phyloP scores from a whole-genome alignment of 2,329 filamentous ascomycete genomes.

The Claviceps sp. region DNA sequence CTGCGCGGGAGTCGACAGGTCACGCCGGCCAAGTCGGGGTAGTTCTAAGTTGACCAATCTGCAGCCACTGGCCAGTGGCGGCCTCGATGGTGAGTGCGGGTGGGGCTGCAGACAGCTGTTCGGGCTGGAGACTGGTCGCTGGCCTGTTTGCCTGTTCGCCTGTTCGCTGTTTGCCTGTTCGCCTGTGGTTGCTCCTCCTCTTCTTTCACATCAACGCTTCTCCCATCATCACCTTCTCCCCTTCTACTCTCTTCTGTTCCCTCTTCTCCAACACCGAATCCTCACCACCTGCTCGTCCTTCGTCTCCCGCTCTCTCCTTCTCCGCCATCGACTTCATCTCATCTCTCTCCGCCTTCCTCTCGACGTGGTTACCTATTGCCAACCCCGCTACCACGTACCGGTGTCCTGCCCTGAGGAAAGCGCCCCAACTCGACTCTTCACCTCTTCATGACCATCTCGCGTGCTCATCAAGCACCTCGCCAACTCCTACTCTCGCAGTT shows the following conservation, averaged over 20 bases:
- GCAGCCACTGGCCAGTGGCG: background rate
- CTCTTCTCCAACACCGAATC: constrained; percentile 1
- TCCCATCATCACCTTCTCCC: constrained; percentile 4
- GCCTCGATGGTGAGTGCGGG: background rate
- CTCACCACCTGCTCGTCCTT: background rate
- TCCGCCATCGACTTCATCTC: background rate
- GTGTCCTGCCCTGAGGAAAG: background rate
- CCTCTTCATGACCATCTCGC: background rate
- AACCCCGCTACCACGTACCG: constrained; percentile 3
- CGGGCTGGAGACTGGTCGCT: background rate
- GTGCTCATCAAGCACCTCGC: background rate
- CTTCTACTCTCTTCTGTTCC: background rate
- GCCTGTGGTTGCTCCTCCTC: background rate
- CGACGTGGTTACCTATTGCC: background rate
- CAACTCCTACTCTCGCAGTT: background rate
- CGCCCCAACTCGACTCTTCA: background rate
- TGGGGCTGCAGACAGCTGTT: background rate
- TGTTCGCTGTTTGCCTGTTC: background rate
- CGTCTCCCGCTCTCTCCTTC: background rate
- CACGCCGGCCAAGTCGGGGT: too few species aligned
- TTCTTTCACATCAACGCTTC: constrained; percentile 1
- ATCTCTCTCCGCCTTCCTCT: constrained; percentile 1
- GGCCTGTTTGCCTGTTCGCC: background rate
- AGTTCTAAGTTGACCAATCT: too few species aligned
- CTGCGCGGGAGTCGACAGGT: too few species aligned